A percentile compares a stretch with the other conserved stretches of the same genome.
Conservation (phyloP, 202 grass and related monocot genomes). For the Saccharum hybrid region DNA sequence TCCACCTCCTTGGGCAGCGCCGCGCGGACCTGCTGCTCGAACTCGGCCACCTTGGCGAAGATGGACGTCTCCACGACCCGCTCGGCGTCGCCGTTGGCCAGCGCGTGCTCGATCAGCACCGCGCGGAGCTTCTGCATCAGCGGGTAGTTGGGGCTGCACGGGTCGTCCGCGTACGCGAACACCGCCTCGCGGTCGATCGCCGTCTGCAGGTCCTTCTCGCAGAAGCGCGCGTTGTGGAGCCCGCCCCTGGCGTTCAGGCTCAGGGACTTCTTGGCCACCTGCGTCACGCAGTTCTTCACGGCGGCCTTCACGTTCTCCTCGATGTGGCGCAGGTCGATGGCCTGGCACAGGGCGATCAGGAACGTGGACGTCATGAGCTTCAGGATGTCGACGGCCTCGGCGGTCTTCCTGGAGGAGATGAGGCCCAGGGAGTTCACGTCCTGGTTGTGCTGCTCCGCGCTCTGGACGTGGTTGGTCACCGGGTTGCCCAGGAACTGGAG, state of each 20-base stretch:
- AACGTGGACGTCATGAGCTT: constrained; percentile 90
- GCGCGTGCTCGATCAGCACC: constrained; percentile 75
- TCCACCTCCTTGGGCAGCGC: constrained; percentile 78
- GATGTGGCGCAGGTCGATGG: constrained; percentile 80
- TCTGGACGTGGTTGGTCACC: constrained; percentile 91
- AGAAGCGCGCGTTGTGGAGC: constrained; percentile 77
- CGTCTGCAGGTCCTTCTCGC: constrained; percentile 75
- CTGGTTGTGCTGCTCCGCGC: constrained; percentile 95
- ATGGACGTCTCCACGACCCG: constrained; percentile 67
- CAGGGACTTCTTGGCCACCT: constrained; percentile 77
- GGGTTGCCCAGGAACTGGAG: constrained; percentile 86
- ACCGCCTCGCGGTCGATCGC: constrained; percentile 82
- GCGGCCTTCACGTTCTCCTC: constrained; percentile 88
- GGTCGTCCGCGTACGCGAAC: constrained; percentile 86
- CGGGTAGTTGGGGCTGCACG: constrained; percentile 74
- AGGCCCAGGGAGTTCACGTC: constrained; percentile 88
- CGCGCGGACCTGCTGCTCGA: constrained; percentile 61
- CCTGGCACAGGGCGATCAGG: constrained; percentile 84
- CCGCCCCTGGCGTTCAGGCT: constrained; percentile 58
- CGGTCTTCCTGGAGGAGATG: constrained; percentile 87
- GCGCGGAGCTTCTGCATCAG: constrained; percentile 82
- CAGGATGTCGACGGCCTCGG: constrained; percentile 75
- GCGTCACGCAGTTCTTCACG: constrained; percentile 72
- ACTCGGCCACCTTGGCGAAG: constrained; percentile 74
- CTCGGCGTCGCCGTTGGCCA: constrained; percentile 69